phyloP scores from a whole-genome alignment of 2,329 filamentous ascomycete genomes.

The Verticillium klebahnii region DNA sequence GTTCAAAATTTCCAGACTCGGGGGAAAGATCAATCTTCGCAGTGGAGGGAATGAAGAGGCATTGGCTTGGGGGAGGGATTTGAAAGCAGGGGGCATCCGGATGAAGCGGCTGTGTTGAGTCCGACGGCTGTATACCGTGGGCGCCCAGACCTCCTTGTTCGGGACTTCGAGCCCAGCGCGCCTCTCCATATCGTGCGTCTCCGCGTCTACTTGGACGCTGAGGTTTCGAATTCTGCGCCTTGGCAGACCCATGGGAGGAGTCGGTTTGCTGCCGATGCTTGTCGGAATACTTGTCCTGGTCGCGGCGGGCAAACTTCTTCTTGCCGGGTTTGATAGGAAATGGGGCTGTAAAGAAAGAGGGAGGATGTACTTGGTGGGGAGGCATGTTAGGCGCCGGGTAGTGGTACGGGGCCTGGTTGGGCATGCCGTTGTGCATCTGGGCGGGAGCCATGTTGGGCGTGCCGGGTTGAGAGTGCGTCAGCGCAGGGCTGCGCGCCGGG shows the following conservation, averaged over 20 bases:
- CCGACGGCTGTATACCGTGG: neutral
- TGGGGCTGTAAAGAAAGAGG: constrained; percentile 28
- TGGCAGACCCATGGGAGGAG: constrained; percentile 27
- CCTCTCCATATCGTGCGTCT: constrained; percentile 26
- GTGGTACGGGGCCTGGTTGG: constrained; percentile 59
- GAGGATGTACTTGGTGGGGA: constrained; percentile 54
- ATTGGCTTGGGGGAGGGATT: neutral
- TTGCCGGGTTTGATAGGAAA: constrained; percentile 33
- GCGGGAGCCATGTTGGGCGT: constrained; percentile 65
- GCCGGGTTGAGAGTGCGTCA: constrained; percentile 60
- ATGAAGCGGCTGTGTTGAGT: constrained; percentile 9
- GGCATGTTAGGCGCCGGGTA: constrained; percentile 51
- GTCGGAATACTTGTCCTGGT: constrained; percentile 40
- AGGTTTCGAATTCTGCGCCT: constrained; percentile 29
- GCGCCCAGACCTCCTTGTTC: constrained; percentile 5
- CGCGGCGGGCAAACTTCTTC: constrained; percentile 41
- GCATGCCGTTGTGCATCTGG: constrained; percentile 49
- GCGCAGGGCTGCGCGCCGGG: constrained; percentile 60
- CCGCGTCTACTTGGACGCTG: constrained; percentile 42
- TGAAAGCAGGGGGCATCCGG: constrained; percentile 8
- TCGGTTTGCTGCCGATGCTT: constrained; percentile 29
- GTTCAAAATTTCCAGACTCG: constrained; percentile 66
- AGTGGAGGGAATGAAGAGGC: constrained; percentile 9
- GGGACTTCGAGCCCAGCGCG: neutral
- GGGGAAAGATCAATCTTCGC: constrained; percentile 59